Base-by-base conservation (phyloP, 192 early-diverging fungal genomes). In the Funneliformis geosporum region DNA sequence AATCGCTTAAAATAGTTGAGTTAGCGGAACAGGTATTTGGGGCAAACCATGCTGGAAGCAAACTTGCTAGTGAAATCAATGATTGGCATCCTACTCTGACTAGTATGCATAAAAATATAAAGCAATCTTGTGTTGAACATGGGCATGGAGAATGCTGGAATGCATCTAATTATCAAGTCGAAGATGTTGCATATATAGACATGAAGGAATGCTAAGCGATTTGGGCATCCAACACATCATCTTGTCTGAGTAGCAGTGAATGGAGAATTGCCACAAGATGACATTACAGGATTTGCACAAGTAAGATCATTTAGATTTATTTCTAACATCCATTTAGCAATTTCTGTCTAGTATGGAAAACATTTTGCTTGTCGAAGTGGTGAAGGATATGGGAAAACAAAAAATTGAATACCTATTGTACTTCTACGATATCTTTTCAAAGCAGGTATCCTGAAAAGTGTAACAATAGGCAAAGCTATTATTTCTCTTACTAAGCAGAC, bases 1-100 rank as follows among this genome's bases (percentile, higher is more conserved):
- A 75, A 75, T 75, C 74, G 4, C 59, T 75, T 4, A 75, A 75
- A 62, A 42, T 75, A 75, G 74, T 75, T 75, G 59, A 75, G 28
- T 75, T 75, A 62, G 59, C 74, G 40, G 74, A 75, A n/a, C 74
- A 75, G 38, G 74, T 75, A 43, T 75, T 75, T 75, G 74, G 59
- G 0, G 59, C 40, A 16, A 75, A 62, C 12, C 59, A 75, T 75
- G 60, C 60, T 33, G 16, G 14, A 75, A 12, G 38, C 23, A 21
- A 42, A 61, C 59, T 75, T 75, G 74, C 39, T 2, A 62, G 40
- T 23, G 74, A 75, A 12, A 75, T 75, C 59, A 75, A 62, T 43
- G 38, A 62, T 38, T 75, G 14, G 74, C 60, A 75, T 75, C 74
- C 59, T 0, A 75, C 39, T 16, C 23, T 23, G 1, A 25, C 3